Conservation (phyloP, 2,329 filamentous ascomycete genomes). For the Neopestalotiopsis sp. region DNA sequence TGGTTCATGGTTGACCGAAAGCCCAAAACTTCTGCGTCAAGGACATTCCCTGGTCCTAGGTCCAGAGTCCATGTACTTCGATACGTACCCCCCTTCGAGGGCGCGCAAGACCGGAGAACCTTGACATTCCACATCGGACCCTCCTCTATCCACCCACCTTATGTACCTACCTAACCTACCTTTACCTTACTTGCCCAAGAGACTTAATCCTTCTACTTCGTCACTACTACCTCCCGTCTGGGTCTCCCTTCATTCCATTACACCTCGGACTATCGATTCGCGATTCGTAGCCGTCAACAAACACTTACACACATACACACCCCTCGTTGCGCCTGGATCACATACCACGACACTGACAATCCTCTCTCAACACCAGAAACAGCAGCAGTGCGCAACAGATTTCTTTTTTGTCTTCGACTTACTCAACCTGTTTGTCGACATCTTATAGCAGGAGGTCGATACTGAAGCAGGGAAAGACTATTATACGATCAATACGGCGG, state of each 20-base stretch:
- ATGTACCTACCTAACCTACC: background rate
- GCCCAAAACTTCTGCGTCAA: constrained; percentile 28
- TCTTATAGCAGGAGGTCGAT: background rate
- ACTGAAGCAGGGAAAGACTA: background rate
- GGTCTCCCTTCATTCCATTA: constrained; percentile 40
- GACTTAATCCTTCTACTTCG: constrained; percentile 22
- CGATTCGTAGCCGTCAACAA: constrained; percentile 31
- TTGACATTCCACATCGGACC: constrained; percentile 35
- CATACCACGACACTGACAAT: constrained; percentile 5
- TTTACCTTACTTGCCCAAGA: background rate
- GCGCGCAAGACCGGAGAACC: constrained; percentile 24
- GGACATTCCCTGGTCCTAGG: constrained; percentile 27
- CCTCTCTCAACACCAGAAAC: background rate
- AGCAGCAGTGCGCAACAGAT: background rate
- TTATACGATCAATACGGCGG: background rate
- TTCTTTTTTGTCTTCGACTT: background rate
- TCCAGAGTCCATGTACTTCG: constrained; percentile 19
- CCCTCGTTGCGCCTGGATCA: background rate
- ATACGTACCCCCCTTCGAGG: constrained; percentile 1
- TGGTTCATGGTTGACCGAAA: constrained; percentile 18
- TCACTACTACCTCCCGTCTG: constrained; percentile 23
- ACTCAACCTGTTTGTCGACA: background rate
- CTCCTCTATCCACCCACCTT: constrained; percentile 21
- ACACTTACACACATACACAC: constrained; percentile 12
- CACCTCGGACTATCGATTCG: constrained; percentile 26